Evolutionary conservation across 2,329 filamentous ascomycete genomes (phyloP).

Genomic region (Arachnomyces sp.): DNA sequence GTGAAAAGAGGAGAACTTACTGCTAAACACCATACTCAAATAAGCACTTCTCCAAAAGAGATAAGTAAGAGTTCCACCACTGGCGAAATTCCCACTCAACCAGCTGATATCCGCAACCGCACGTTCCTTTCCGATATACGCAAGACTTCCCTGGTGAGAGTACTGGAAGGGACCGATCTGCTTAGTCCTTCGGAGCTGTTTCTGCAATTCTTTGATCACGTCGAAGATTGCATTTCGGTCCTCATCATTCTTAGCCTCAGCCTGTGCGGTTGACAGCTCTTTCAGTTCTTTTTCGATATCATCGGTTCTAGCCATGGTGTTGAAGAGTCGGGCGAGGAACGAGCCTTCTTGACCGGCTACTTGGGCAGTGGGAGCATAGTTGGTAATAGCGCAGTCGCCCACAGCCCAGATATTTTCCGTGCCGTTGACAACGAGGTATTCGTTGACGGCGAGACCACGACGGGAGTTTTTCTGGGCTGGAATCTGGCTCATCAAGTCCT

Average conservation of each 20-base stretch:
- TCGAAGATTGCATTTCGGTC: slow-evolving; percentile 53
- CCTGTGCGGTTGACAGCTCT: slow-evolving; percentile 57
- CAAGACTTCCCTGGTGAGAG: slow-evolving; percentile 91
- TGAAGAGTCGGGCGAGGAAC: slow-evolving; percentile 93
- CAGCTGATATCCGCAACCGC: slow-evolving; percentile 95
- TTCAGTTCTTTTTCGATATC: slow-evolving; percentile 68
- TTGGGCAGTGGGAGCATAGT: slow-evolving; percentile 95
- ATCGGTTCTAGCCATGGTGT: slow-evolving; percentile 96
- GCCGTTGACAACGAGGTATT: slow-evolving; percentile 97
- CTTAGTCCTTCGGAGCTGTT: slow-evolving; percentile 79
- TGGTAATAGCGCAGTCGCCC: slow-evolving; percentile 93
- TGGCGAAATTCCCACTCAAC: slow-evolving; percentile 94
- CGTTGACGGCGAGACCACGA: slow-evolving; percentile 91
- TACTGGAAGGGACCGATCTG: slow-evolving; percentile 97
- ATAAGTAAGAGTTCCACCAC: slow-evolving; percentile 88
- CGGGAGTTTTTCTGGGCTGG: slow-evolving; percentile 92
- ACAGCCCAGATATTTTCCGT: slow-evolving; percentile 96
- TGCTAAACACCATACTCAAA: slow-evolving; percentile 99
- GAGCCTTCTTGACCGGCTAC: slow-evolving; percentile 91
- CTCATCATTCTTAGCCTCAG: slow-evolving; percentile 59
- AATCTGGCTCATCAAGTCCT: slow-evolving; percentile 85
- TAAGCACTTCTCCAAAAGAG: slow-evolving; percentile 98
- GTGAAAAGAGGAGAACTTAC: slow-evolving; percentile 51
- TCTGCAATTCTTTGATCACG: slow-evolving; percentile 81
- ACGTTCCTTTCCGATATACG: slow-evolving; percentile 97